A percentile compares a stretch with the other conserved stretches of the same genome.
These are phyloP conservation scores for Phyllosticta ampelicida DNA, from an alignment of 2,329 filamentous ascomycete genomes.

Conservation along the genomic window DNA sequence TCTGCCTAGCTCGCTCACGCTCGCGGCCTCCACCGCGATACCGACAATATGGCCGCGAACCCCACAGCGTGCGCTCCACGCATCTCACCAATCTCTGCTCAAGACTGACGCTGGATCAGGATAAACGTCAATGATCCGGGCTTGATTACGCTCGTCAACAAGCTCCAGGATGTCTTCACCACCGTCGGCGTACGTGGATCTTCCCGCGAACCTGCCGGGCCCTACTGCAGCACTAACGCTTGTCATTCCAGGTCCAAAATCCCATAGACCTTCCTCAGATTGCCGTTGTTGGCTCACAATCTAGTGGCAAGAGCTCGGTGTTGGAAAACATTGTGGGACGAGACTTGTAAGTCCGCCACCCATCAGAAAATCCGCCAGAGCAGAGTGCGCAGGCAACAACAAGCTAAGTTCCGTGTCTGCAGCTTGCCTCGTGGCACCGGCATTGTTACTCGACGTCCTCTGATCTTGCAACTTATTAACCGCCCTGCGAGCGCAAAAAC, in stretches of 20 bases:
- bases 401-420: slow-evolving; percentile 12
- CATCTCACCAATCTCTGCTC: background rate
- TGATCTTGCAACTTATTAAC: slow-evolving; percentile 97
- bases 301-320: slow-evolving; percentile 98
- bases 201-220: slow-evolving; percentile 8
- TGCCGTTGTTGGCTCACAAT: slow-evolving; percentile 95
- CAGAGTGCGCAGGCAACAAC: background rate
- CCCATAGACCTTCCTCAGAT: slow-evolving; percentile 98
- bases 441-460: slow-evolving; percentile 90
- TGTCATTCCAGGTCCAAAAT: slow-evolving; percentile 66
- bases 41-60: slow-evolving; percentile 30
- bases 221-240: slow-evolving; percentile 21
- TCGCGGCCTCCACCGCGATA: slow-evolving; percentile 1
- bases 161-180: slow-evolving; percentile 97
- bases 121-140: slow-evolving; percentile 63
- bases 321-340: slow-evolving; percentile 97
- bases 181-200: slow-evolving; percentile 64
- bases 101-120: slow-evolving; percentile 29
- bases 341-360: slow-evolving; percentile 68
- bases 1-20: background rate
- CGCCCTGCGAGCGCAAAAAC: slow-evolving; percentile 52
- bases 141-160: slow-evolving; percentile 82
- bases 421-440: slow-evolving; percentile 94
- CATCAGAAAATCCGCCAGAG: background rate
- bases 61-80: slow-evolving; percentile 28